These are phyloP conservation scores for Thuja plicata DNA, from an alignment of 83 land plant species.

Conservation along the genomic window DNA sequence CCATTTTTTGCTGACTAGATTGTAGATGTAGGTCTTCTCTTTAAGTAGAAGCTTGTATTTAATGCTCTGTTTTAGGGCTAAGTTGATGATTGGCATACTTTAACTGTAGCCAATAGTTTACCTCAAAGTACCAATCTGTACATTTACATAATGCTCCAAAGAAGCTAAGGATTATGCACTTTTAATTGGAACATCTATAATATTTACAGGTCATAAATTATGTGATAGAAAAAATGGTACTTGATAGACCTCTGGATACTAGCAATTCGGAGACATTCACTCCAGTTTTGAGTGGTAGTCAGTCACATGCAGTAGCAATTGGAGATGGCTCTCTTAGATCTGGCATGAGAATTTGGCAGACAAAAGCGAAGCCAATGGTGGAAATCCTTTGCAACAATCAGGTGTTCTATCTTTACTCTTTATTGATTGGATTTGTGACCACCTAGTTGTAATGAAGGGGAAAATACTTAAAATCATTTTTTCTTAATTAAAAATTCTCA, in stretches of 20 bases:
- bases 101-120: not conserved
- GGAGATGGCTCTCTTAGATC: constrained; percentile 61
- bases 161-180: not conserved
- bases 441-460: not conserved
- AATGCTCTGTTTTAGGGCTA: not conserved
- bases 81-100: not conserved
- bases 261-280: constrained; percentile 40
- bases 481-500: not conserved
- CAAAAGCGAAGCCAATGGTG: constrained; percentile 53
- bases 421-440: not conserved
- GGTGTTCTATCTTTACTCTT: constrained; percentile 34
- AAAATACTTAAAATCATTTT: not conserved
- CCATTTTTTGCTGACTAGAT: not conserved
- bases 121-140: not conserved
- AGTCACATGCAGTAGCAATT: constrained; percentile 30
- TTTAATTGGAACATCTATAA: not conserved
- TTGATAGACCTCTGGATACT: constrained; percentile 77
- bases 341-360: constrained; percentile 74
- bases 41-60: not conserved
- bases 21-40: not conserved
- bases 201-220: constrained; percentile 85
- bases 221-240: constrained; percentile 89
- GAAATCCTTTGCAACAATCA: constrained; percentile 95
- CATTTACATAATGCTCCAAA: not conserved
- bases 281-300: constrained; percentile 38